phyloP scores from a whole-genome alignment of 306 rosid genomes.

The Citrullus mucosospermus region DNA sequence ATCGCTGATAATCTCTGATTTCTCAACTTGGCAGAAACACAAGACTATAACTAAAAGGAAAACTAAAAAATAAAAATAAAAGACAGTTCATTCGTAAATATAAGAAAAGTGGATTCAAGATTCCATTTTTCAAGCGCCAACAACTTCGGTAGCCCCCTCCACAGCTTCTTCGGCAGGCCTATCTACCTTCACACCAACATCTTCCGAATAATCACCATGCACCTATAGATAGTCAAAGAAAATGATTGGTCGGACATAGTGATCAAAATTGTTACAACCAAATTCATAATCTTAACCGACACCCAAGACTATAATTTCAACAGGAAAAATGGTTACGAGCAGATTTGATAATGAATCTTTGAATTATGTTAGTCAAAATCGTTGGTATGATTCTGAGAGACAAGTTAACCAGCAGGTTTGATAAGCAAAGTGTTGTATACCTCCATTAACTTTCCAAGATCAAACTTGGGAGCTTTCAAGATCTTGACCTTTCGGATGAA shows the following conservation, averaged over 20 bases:
- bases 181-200: slow-evolving; percentile 68
- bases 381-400: background rate
- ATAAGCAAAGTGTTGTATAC: slow-evolving; percentile 13
- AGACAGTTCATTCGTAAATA: background rate
- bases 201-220: slow-evolving; percentile 64
- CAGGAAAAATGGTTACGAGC: background rate
- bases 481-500: slow-evolving; percentile 80
- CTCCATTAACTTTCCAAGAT: slow-evolving; percentile 92
- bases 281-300: background rate
- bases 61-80: background rate
- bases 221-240: slow-evolving; percentile 29
- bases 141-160: slow-evolving; percentile 39
- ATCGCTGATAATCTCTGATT: slow-evolving; percentile 5
- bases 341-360: background rate
- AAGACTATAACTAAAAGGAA: background rate
- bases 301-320: background rate
- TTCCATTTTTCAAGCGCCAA: slow-evolving; percentile 45
- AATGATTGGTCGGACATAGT: background rate
- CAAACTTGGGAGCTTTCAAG: slow-evolving; percentile 89
- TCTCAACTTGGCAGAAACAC: background rate
- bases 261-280: background rate
- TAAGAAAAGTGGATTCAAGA: background rate
- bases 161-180: slow-evolving; percentile 61
- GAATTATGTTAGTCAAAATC: background rate
- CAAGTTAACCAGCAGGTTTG: too few species aligned